phyloP scores from a whole-genome alignment of 1,139 yeast genomes.

The Sporopachydermia cereana region DNA sequence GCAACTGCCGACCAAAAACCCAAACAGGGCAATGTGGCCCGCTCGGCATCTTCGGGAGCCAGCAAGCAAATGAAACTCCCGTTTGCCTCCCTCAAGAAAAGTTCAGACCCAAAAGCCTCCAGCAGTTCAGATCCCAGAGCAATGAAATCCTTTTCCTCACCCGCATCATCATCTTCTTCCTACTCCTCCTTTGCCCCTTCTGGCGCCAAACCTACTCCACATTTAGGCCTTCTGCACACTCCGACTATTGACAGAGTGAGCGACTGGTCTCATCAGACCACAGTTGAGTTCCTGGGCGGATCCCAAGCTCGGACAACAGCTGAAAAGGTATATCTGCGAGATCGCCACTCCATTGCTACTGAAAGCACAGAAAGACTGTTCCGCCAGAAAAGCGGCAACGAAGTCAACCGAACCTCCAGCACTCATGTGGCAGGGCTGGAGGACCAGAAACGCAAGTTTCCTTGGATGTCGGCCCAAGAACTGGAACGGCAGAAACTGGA shows the following conservation, averaged over 20 bases:
- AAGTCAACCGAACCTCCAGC: neutral
- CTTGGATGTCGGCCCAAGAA: neutral
- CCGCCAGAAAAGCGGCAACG: neutral
- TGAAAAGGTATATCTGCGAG: neutral
- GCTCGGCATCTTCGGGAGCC: no score
- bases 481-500: neutral
- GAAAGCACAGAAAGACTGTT: neutral
- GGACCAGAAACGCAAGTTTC: neutral
- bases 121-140: no score
- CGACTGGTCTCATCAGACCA: neutral
- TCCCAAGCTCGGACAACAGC: neutral
- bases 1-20: no score
- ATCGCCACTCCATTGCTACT: neutral
- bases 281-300: neutral
- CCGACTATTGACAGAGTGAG: constrained; percentile 1
- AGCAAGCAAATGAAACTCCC: no score
- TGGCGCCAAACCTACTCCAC: no score
- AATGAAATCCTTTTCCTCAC: no score
- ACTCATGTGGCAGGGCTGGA: neutral
- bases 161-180: no score
- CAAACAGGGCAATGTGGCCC: no score
- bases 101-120: no score
- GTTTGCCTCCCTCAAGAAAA: no score
- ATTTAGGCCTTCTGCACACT: neutral
- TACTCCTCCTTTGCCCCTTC: no score